Conservation (phyloP, 345 rosid genomes). For the Camelina laxa region DNA sequence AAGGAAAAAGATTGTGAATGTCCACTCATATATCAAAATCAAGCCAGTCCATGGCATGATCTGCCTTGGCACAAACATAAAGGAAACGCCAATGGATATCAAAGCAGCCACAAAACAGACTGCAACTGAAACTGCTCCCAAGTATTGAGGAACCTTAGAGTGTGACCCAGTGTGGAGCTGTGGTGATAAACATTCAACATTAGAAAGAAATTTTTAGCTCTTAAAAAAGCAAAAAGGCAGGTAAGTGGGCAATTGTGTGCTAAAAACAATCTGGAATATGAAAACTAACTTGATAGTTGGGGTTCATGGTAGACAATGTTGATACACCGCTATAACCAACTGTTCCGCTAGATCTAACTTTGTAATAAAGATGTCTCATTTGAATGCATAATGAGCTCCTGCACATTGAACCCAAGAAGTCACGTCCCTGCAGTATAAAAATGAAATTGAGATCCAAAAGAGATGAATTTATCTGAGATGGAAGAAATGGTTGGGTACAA, state of each 20-base stretch:
- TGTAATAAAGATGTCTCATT: conserved; percentile 65
- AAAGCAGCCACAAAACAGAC: conserved; percentile 58
- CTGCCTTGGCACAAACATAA: conserved; percentile 77
- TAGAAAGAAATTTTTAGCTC: background rate
- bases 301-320: conserved; percentile 52
- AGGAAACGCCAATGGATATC: conserved; percentile 64
- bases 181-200: background rate
- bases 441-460: conserved; percentile 5
- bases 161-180: conserved; percentile 57
- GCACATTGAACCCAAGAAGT: conserved; percentile 50
- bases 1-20: conserved; percentile 66
- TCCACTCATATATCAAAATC: conserved; percentile 88
- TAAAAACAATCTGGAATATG: background rate
- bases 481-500: conserved; percentile 4
- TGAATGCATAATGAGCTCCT: conserved; percentile 68
- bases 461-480: conserved; percentile 8
- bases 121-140: conserved; percentile 67
- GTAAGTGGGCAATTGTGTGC: background rate
- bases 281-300: conserved; percentile 60
- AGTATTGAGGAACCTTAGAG: conserved; percentile 66
- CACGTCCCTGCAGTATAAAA: conserved; percentile 55
- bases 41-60: conserved; percentile 93
- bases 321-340: conserved; percentile 65
- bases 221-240: background rate
- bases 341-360: conserved; percentile 61